These are phyloP conservation scores for Penicillium verrucosum DNA, from an alignment of 2,329 filamentous ascomycete species.

Conservation along the genomic window DNA sequence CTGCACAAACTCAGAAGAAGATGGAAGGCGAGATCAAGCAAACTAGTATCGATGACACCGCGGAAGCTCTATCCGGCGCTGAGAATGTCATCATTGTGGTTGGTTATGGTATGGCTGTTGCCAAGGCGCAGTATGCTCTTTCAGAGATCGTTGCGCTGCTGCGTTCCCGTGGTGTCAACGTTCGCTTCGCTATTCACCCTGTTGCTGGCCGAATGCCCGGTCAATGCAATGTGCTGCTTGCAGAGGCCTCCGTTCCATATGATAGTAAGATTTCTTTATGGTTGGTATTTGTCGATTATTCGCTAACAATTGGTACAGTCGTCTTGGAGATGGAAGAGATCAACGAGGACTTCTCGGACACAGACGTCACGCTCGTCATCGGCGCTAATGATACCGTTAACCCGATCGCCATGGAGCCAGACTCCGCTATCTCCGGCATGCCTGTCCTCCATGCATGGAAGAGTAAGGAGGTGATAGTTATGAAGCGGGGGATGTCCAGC, in stretches of 20 bases:
- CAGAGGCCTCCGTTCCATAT: conserved; percentile 83
- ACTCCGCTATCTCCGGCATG: conserved; percentile 85
- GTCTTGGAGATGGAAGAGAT: conserved; percentile 96
- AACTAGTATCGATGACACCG: conserved; percentile 75
- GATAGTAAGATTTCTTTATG: conserved; percentile 53
- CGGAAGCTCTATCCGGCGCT: conserved; percentile 69
- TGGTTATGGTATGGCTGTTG: conserved; percentile 91
- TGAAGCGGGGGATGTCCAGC: conserved; percentile 87
- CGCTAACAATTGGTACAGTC: conserved; percentile 41
- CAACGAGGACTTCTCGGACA: conserved; percentile 84
- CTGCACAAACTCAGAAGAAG: conserved; percentile 63
- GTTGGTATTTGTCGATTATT: too few relatives aligned
- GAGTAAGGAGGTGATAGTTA: conserved; percentile 86
- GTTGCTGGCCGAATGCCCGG: conserved; percentile 91
- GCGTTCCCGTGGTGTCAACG: conserved; percentile 71
- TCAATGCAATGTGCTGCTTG: conserved; percentile 86
- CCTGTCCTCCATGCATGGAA: conserved; percentile 91
- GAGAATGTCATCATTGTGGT: conserved; percentile 88
- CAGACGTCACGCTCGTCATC: conserved; percentile 82
- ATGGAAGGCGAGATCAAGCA: conserved; percentile 77
- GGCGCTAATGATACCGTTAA: conserved; percentile 93
- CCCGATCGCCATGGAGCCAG: conserved; percentile 79
- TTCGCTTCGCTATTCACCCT: conserved; percentile 86
- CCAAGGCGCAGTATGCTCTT: conserved; percentile 88
- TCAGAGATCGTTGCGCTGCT: conserved; percentile 74